Conservation (phyloP, 352 stramenopile species). For the Globisporangium okanoganense region DNA sequence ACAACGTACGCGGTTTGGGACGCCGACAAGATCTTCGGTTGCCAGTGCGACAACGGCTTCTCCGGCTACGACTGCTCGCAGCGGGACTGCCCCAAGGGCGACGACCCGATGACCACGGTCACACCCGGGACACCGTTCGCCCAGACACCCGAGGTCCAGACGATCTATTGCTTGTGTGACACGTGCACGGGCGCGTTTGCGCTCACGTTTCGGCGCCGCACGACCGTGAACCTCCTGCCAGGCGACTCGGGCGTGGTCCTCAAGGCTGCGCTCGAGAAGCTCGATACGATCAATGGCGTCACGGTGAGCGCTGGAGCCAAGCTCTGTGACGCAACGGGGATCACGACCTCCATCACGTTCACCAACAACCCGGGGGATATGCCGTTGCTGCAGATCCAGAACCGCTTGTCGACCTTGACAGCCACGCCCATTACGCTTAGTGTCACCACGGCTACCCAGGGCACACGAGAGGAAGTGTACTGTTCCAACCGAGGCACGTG, state of each 20-base stretch:
- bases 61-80: constrained; percentile 59
- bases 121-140: too few species aligned
- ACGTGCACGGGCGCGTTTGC: constrained; percentile 51
- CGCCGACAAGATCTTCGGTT: constrained; percentile 74
- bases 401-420: constrained; percentile 27
- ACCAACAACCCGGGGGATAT: constrained; percentile 63
- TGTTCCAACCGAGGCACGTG: constrained; percentile 86
- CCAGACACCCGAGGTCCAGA: constrained; percentile 39
- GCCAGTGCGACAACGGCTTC: constrained; percentile 69
- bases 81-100: constrained; percentile 49
- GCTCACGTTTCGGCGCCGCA: constrained; percentile 58
- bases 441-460: constrained; percentile 19
- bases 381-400: constrained; percentile 44
- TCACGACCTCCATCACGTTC: constrained; percentile 63
- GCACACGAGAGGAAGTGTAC: constrained; percentile 53
- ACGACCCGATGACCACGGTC: constrained; percentile 57
- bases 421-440: constrained; percentile 9
- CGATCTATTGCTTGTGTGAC: constrained; percentile 48
- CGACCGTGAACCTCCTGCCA: constrained; percentile 47
- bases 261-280: constrained; percentile 45
- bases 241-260: constrained; percentile 31
- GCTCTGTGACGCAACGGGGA: constrained; percentile 32
- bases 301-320: constrained; percentile 17
- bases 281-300: constrained; percentile 55
- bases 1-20: constrained; percentile 71